phyloP scores from a whole-genome alignment of 768 basidiomycete genomes.

The Suillus subluteus region DNA sequence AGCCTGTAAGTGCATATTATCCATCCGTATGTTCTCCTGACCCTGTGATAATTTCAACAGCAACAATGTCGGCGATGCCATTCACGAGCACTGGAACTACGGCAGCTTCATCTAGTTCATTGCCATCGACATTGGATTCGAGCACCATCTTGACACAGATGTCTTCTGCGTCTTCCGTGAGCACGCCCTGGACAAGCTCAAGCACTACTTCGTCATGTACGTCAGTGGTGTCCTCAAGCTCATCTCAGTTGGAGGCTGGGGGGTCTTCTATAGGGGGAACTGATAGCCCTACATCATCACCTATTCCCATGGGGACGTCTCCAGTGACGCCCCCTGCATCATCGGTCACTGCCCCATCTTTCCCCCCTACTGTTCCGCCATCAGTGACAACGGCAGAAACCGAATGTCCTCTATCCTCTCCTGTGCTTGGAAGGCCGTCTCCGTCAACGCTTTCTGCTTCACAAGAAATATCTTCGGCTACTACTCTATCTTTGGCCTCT shows the following conservation, averaged over 20 bases:
- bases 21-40: background rate
- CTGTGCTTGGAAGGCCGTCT: background rate
- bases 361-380: background rate
- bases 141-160: background rate
- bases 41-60: background rate
- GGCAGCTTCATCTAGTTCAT: background rate
- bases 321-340: background rate
- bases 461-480: background rate
- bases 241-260: background rate
- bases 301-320: background rate
- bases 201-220: background rate
- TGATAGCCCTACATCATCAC: background rate
- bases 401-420: background rate
- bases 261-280: no score
- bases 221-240: background rate
- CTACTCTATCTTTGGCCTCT: background rate
- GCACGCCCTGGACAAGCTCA: background rate
- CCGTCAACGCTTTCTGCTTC: background rate
- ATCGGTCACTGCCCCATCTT: background rate
- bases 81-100: background rate
- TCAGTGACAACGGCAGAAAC: background rate
- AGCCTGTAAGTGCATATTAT: conserved; percentile 1
- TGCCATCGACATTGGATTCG: background rate
- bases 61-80: background rate
- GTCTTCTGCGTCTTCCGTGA: conserved; percentile 1